Base-by-base conservation (phyloP, 495 filamentous ascomycete genomes). In the Aspergillus wentii region DNA sequence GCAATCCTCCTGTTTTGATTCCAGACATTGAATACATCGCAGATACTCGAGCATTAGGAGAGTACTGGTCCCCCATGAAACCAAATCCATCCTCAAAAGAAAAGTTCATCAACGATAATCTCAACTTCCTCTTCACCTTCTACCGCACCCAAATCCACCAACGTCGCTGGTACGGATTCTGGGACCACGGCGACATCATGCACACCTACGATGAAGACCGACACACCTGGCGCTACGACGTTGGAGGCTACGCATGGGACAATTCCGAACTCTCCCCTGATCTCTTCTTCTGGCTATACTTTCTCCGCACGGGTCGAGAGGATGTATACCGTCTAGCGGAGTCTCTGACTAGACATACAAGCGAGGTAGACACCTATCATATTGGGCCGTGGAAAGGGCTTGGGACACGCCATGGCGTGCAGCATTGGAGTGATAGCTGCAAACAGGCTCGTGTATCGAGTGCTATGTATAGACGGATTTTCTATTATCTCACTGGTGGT, bases 181-280 rank as follows among this genome's bases (percentile, higher is more conserved):
- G 61, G 54, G 68, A 72, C 35, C 52, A 75, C 25, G 71, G 71
- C 3, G 69, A 75, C 41, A 56, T 72, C 21, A 65, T 66, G 59
- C 69, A 75, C 32, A 69, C 69, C 2, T 75, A 75, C 44, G 71
- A 75, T 29, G 30, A 40, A 2, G 61, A 71, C 47, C 52, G 71
- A 17, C 69, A 74, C 39, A 62, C 52, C 8, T 75, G 71, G 71
- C 56, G 71, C 5, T 75, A 72, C 35, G 71, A 75, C 34, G 40
- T 75, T 14, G 71, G 71, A 6, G 71, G 71, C 0, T 75, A 64
- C 54, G 69, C 71, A 1, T 75, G 71, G 71, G 71, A 73, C 37
- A 75, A 75, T 48, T 73, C 68, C 1, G 71, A 75, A 34, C 58
- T 75, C 1, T 75, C 71, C 2, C 62, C 71, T 1, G 69, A 75